A percentile compares a stretch with the other conserved stretches of the same genome.
These are phyloP conservation scores for Tricholoma terreum DNA, from an alignment of 768 basidiomycete genomes.

Conservation along the genomic window DNA sequence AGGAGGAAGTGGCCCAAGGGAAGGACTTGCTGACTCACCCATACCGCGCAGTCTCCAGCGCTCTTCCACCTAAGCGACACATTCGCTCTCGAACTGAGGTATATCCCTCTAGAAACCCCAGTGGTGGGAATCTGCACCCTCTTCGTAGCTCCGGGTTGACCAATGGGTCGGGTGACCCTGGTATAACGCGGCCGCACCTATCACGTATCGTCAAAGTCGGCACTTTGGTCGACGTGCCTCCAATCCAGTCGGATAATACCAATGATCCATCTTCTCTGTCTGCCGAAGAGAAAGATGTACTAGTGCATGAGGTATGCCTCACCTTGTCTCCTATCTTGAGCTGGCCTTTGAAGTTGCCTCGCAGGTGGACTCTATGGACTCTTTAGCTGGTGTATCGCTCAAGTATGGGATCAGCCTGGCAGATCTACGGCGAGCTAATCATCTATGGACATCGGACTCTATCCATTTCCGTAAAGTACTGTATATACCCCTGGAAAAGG, in stretches of 20 bases:
- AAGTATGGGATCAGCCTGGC: slow-evolving; percentile 86
- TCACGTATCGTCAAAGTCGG: slow-evolving; percentile 21
- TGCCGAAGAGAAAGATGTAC: slow-evolving; percentile 47
- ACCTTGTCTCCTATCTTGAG: slow-evolving; percentile 1
- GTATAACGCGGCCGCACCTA: slow-evolving; percentile 27
- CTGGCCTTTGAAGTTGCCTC: background rate
- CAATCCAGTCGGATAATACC: slow-evolving; percentile 10
- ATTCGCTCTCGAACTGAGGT: slow-evolving; percentile 25
- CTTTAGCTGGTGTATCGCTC: slow-evolving; percentile 82
- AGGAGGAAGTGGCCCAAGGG: background rate
- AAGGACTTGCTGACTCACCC: background rate
- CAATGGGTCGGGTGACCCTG: slow-evolving; percentile 22
- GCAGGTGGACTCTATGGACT: slow-evolving; percentile 72
- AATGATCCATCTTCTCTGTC: slow-evolving; percentile 11
- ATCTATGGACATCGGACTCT: slow-evolving; percentile 90
- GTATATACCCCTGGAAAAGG: slow-evolving; percentile 71
- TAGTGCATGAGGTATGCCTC: slow-evolving; percentile 54
- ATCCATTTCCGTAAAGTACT: slow-evolving; percentile 84
- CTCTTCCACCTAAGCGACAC: slow-evolving; percentile 9
- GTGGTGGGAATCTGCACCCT: slow-evolving; percentile 20
- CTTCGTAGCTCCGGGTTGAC: slow-evolving; percentile 24
- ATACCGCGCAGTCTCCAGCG: background rate
- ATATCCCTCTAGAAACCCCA: background rate
- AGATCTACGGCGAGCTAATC: slow-evolving; percentile 83
- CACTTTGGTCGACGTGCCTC: slow-evolving; percentile 27